These are phyloP conservation scores for Phalaenopsis equestris DNA, from an alignment of 106 monocot species.

Conservation along the genomic window DNA sequence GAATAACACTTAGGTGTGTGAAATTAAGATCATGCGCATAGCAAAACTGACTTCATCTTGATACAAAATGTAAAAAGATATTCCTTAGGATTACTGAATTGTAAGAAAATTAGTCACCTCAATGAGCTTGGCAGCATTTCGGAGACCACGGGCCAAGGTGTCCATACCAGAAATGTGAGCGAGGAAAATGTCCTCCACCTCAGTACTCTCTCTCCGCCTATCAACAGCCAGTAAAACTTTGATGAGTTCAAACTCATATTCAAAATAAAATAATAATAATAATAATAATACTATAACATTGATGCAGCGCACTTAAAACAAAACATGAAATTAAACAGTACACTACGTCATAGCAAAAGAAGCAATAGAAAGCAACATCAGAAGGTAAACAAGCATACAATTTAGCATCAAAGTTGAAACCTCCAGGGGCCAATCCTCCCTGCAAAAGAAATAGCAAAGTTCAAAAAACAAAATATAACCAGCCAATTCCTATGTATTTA, in stretches of 20 bases:
- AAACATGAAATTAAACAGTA: not conserved
- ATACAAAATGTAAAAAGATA: too few species aligned
- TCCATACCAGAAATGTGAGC: constrained; percentile 98
- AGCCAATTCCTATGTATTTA: too few species aligned
- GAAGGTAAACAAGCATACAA: constrained; percentile 32
- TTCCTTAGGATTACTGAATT: not conserved
- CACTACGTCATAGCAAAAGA: not conserved
- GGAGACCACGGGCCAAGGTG: constrained; percentile 93
- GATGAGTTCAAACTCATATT: not conserved
- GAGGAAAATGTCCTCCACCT: constrained; percentile 88
- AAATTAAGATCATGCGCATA: too few species aligned
- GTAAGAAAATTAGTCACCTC: constrained; percentile 39
- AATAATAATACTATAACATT: not conserved
- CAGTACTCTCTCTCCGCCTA: constrained; percentile 95
- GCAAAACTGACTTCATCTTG: too few species aligned
- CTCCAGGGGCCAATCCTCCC: constrained; percentile 97
- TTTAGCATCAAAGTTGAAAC: constrained; percentile 99
- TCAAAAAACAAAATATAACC: not conserved
- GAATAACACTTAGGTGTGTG: too few species aligned
- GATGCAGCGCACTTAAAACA: not conserved
- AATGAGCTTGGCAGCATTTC: constrained; percentile 76
- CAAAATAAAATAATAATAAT: not conserved
- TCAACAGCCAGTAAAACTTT: not conserved
- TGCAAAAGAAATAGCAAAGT: constrained; percentile 15
- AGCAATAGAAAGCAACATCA: not conserved